These are phyloP conservation scores for Rhynchosporium secalis DNA, from an alignment of 2,329 filamentous ascomycete genomes.

Conservation along the genomic window DNA sequence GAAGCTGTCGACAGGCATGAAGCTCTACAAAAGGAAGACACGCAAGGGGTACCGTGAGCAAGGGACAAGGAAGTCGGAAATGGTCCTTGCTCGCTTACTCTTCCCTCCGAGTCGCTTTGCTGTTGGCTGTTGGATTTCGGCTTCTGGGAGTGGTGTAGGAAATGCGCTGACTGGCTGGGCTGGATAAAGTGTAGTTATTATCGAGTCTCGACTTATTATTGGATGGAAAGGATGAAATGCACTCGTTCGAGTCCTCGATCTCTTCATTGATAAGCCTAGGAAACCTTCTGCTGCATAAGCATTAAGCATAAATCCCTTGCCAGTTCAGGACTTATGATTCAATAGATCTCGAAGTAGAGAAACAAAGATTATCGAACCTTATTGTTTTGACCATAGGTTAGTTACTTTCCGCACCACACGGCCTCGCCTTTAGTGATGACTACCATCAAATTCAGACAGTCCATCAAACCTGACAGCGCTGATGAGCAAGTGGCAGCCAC, in stretches of 20 bases:
- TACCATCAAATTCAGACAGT: not conserved
- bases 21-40: constrained; percentile 12
- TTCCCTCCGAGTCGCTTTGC: not conserved
- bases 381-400: not conserved
- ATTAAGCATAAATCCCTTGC: constrained; percentile 3
- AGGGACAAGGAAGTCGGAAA: constrained; percentile 1
- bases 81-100: not conserved
- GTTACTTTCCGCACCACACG: not conserved
- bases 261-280: not conserved
- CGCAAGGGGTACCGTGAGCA: not conserved
- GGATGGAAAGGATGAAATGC: constrained; percentile 3
- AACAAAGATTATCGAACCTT: not conserved
- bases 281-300: not conserved
- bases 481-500: not conserved
- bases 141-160: not conserved
- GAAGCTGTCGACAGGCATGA: constrained; percentile 6
- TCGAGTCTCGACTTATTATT: not conserved
- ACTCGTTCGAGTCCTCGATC: constrained; percentile 20
- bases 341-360: not conserved
- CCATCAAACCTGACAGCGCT: not conserved
- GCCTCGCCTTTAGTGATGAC: constrained; percentile 1
- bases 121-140: constrained; percentile 8
- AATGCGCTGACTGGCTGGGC: constrained; percentile 2
- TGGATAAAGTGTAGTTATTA: not conserved
- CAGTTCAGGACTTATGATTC: not conserved